These are phyloP conservation scores for Rauvolfia tetraphylla DNA, from an alignment of 257 asterid species.

Conservation along the genomic window DNA sequence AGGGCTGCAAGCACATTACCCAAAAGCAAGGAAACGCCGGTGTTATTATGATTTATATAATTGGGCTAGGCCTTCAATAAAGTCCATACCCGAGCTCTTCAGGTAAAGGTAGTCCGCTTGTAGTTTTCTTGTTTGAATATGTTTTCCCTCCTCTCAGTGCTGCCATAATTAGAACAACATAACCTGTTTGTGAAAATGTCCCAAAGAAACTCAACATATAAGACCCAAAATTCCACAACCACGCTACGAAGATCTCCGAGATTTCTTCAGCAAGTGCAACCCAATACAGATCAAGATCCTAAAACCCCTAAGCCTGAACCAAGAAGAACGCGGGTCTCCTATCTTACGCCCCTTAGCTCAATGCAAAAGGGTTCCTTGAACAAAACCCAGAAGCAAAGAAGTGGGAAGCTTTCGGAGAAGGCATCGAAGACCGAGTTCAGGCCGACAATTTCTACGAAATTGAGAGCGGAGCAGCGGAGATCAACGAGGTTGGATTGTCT, in stretches of 20 bases:
- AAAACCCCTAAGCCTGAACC: conserved; percentile 26
- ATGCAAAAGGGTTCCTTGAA: neutral
- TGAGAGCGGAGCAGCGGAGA: conserved; percentile 23
- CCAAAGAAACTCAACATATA: conserved; percentile 28
- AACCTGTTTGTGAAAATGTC: conserved; percentile 60
- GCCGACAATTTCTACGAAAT: conserved; percentile 11
- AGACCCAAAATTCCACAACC: conserved; percentile 18
- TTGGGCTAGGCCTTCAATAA: neutral
- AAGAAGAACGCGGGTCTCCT: conserved; percentile 18
- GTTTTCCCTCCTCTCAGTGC: neutral
- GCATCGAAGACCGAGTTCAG: neutral
- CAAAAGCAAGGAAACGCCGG: neutral
- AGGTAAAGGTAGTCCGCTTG: neutral
- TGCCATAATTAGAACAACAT: neutral
- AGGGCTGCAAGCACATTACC: too few species aligned
- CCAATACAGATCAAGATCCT: conserved; percentile 15
- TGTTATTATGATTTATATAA: neutral
- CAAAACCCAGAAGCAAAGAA: conserved; percentile 22
- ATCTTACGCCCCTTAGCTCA: conserved; percentile 30
- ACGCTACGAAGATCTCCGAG: conserved; percentile 60
- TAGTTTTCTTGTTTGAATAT: neutral
- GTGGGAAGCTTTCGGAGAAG: conserved; percentile 17
- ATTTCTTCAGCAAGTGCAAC: conserved; percentile 23
- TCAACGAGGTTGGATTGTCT: conserved; percentile 27
- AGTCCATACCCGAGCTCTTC: too few species aligned